Conservation (phyloP, 2,329 filamentous ascomycete species). For the Talaromyces verruculosus region DNA sequence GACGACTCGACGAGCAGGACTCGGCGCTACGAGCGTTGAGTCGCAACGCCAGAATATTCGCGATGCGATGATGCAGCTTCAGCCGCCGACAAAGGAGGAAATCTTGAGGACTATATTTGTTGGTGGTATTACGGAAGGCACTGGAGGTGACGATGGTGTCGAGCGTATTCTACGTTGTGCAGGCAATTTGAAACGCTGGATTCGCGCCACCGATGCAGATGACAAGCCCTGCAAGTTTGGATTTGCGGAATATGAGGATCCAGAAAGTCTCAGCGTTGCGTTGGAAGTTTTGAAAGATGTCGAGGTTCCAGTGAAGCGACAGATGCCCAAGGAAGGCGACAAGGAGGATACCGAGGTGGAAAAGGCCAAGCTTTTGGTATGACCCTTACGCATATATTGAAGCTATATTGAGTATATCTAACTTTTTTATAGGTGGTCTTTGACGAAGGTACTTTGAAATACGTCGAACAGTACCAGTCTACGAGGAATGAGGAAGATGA, state of each 20-base stretch:
- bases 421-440: constrained; percentile 58
- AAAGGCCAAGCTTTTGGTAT: constrained; percentile 67
- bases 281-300: constrained; percentile 81
- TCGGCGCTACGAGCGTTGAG: constrained; percentile 64
- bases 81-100: constrained; percentile 85
- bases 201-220: constrained; percentile 72
- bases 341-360: constrained; percentile 55
- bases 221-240: constrained; percentile 85
- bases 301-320: constrained; percentile 76
- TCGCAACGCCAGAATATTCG: constrained; percentile 65
- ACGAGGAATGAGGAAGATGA: constrained; percentile 63
- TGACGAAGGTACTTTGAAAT: constrained; percentile 78
- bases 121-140: constrained; percentile 76
- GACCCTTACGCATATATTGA: constrained; percentile 24
- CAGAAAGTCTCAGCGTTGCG: constrained; percentile 80
- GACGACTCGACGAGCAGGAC: constrained; percentile 54
- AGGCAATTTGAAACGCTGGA: constrained; percentile 81
- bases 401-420: constrained; percentile 19
- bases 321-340: constrained; percentile 50
- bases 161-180: constrained; percentile 76
- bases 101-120: constrained; percentile 89
- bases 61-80: constrained; percentile 68
- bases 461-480: constrained; percentile 78
- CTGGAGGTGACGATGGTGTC: constrained; percentile 73
- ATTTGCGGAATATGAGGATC: constrained; percentile 93